A percentile compares a stretch with the other conserved stretches of the same genome.
phyloP scores from a whole-genome alignment of 441 rosid species.

The Codiaeum variegatum region DNA sequence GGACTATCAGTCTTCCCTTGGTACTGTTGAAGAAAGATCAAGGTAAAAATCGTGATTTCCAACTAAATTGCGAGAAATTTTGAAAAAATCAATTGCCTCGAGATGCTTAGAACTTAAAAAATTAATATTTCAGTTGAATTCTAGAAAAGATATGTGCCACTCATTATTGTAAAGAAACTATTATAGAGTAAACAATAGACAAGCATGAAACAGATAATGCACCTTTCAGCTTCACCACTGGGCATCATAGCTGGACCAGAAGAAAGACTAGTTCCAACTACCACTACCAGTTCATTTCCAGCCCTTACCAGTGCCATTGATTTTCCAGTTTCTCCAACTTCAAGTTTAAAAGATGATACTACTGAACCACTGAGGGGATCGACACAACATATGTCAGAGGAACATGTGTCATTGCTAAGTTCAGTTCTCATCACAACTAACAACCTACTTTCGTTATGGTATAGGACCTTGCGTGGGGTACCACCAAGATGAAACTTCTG shows the following conservation, averaged over 20 bases:
- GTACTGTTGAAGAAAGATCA: conserved; percentile 49
- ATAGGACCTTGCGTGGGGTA: conserved; percentile 85
- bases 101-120: conserved; percentile 7
- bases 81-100: neutral
- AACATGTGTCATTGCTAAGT: conserved; percentile 47
- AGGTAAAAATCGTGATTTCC: conserved; percentile 21
- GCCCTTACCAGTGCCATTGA: conserved; percentile 85
- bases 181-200: conserved; percentile 2
- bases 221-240: conserved; percentile 99
- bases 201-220: conserved; percentile 19
- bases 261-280: conserved; percentile 83
- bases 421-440: conserved; percentile 92
- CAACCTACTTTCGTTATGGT: conserved; percentile 82
- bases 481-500: conserved; percentile 96
- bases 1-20: conserved; percentile 83
- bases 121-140: conserved; percentile 3
- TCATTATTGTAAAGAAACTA: neutral
- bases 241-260: conserved; percentile 93
- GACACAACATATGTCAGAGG: conserved; percentile 87
- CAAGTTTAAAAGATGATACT: conserved; percentile 68
- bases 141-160: conserved; percentile 13
- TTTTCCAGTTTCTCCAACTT: conserved; percentile 83
- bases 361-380: conserved; percentile 81
- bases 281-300: conserved; percentile 81
- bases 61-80: conserved; percentile 1